Conservation (phyloP, 2,329 filamentous ascomycete species). For the Zymoseptoria tritici region DNA sequence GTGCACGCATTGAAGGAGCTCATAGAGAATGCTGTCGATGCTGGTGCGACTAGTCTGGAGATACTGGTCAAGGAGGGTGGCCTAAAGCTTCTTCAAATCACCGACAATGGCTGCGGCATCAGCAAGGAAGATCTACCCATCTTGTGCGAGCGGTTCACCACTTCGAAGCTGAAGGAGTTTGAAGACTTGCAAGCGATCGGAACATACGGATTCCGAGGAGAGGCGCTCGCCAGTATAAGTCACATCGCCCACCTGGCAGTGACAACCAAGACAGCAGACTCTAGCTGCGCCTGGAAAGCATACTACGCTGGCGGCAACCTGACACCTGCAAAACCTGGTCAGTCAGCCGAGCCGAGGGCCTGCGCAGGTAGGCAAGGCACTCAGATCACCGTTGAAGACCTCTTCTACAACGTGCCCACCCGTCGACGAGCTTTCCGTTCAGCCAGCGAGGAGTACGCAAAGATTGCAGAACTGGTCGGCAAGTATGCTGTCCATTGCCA, state of each 20-base stretch:
- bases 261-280: conserved; percentile 86
- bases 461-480: conserved; percentile 91
- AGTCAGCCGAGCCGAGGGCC: conserved; percentile 75
- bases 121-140: conserved; percentile 87
- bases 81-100: conserved; percentile 90
- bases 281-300: conserved; percentile 82
- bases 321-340: conserved; percentile 76
- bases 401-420: conserved; percentile 94
- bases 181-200: conserved; percentile 84
- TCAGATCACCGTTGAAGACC: conserved; percentile 88
- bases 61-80: conserved; percentile 92
- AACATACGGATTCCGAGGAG: conserved; percentile 96
- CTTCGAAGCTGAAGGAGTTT: conserved; percentile 88
- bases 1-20: conserved; percentile 94
- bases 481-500: conserved; percentile 87
- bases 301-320: conserved; percentile 79
- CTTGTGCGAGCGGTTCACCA: conserved; percentile 92
- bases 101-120: conserved; percentile 94
- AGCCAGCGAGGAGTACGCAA: conserved; percentile 89
- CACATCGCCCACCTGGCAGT: conserved; percentile 95
- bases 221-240: conserved; percentile 93
- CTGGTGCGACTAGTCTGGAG: conserved; percentile 86
- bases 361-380: conserved; percentile 83
- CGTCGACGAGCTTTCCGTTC: conserved; percentile 85
- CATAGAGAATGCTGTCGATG: conserved; percentile 94